These are phyloP conservation scores for Nigrospora sphaerica DNA, from an alignment of 2,329 filamentous ascomycete species.

Conservation along the genomic window DNA sequence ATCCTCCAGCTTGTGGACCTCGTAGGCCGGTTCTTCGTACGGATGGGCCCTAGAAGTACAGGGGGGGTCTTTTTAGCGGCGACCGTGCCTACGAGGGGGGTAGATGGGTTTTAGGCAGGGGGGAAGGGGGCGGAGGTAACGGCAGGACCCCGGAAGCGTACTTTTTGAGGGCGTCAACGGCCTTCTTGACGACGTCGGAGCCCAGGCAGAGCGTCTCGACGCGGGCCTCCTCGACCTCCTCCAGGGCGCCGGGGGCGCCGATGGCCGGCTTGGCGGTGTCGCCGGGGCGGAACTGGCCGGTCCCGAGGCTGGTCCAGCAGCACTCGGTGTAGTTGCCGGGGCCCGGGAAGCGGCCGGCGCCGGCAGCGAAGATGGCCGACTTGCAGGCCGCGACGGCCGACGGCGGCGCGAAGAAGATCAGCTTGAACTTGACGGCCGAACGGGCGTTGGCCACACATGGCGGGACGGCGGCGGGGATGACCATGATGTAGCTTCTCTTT, in stretches of 20 bases:
- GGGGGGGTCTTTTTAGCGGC: no score
- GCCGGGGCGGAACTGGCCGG: conserved; percentile 60
- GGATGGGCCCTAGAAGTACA: conserved; percentile 33
- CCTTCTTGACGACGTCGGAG: conserved; percentile 45
- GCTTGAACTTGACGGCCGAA: conserved; percentile 18
- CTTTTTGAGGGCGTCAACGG: conserved; percentile 58
- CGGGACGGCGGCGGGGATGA: not conserved
- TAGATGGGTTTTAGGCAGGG: not conserved
- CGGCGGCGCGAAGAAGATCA: conserved; percentile 45
- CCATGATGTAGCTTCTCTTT: not conserved
- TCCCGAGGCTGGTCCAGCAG: conserved; percentile 44
- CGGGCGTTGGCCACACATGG: not conserved
- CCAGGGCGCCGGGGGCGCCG: conserved; percentile 47
- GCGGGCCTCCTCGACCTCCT: conserved; percentile 51
- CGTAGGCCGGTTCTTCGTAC: conserved; percentile 43
- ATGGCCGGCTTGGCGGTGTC: conserved; percentile 55
- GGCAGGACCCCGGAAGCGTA: conserved; percentile 27
- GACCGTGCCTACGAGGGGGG: no score
- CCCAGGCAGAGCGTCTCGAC: conserved; percentile 60
- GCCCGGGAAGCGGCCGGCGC: conserved; percentile 44
- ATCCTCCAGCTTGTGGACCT: conserved; percentile 40
- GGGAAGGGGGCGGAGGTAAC: not conserved
- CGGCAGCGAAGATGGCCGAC: conserved; percentile 48
- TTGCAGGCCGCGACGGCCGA: conserved; percentile 42
- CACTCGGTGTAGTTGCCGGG: conserved; percentile 48